These are phyloP conservation scores for Colletotrichum sp. DNA, from an alignment of 2,329 filamentous ascomycete genomes.

Conservation along the genomic window DNA sequence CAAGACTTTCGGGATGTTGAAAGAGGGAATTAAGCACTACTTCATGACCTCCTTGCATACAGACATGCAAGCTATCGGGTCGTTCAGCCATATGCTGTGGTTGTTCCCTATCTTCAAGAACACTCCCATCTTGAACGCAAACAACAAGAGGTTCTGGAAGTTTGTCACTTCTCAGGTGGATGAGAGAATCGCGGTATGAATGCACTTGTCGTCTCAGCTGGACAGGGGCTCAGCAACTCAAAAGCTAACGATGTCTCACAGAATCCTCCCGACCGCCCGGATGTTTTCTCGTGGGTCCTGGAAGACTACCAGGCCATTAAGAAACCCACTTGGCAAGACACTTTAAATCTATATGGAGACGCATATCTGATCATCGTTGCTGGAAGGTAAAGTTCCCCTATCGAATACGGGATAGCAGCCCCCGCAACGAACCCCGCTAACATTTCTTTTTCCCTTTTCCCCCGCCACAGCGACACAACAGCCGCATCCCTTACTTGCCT, in stretches of 20 bases:
- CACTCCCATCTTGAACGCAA: slow-evolving; percentile 24
- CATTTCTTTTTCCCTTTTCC: neutral
- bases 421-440: neutral
- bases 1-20: slow-evolving; percentile 38
- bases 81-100: slow-evolving; percentile 28
- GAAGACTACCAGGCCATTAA: slow-evolving; percentile 27
- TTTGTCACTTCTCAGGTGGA: slow-evolving; percentile 23
- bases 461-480: slow-evolving; percentile 19
- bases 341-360: slow-evolving; percentile 30
- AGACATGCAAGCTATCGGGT: slow-evolving; percentile 26
- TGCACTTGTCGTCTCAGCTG: neutral
- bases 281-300: slow-evolving; percentile 37
- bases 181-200: slow-evolving; percentile 17
- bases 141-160: slow-evolving; percentile 22
- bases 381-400: slow-evolving; percentile 29
- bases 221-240: neutral
- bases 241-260: neutral
- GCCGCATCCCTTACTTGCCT: slow-evolving; percentile 21
- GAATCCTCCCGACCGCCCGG: slow-evolving; percentile 26
- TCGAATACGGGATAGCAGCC: neutral
- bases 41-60: slow-evolving; percentile 29
- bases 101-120: slow-evolving; percentile 26
- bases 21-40: slow-evolving; percentile 28
- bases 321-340: slow-evolving; percentile 25
- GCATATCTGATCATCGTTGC: slow-evolving; percentile 34